A percentile compares a stretch with the other conserved stretches of the same genome.
phyloP scores from a whole-genome alignment of 306 rosid species.

The Quercus bicolor region DNA sequence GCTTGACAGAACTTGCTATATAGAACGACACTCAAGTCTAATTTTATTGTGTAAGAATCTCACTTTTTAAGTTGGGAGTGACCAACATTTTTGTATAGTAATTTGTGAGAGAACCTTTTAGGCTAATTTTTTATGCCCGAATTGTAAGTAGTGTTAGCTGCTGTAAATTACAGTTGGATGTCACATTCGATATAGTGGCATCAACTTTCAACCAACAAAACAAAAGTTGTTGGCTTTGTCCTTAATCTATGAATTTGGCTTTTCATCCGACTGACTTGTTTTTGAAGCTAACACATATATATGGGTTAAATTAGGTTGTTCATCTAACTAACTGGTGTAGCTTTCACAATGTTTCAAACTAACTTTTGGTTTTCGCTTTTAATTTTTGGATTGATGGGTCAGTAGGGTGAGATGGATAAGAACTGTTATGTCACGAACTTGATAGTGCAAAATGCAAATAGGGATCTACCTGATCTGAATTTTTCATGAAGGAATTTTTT shows the following conservation, averaged over 20 bases:
- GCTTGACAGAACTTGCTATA: background rate
- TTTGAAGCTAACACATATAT: constrained; percentile 5
- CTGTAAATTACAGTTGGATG: background rate
- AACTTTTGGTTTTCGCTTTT: background rate
- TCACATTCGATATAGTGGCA: background rate
- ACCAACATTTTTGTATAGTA: background rate
- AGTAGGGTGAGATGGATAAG: background rate
- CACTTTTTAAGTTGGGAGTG: background rate
- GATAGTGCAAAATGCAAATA: background rate
- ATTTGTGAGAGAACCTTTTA: background rate
- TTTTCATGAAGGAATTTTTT: background rate
- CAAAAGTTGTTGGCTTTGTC: background rate
- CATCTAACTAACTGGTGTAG: constrained; percentile 9
- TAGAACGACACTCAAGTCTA: background rate
- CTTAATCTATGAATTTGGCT: background rate
- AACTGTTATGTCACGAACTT: background rate
- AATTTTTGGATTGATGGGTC: constrained; percentile 16
- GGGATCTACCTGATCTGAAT: background rate
- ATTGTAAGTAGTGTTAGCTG: background rate
- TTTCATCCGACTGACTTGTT: constrained; percentile 5
- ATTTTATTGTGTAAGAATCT: background rate
- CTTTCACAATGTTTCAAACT: background rate
- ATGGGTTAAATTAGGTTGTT: background rate
- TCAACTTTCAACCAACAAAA: constrained; percentile 5
- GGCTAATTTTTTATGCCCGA: background rate